phyloP scores from a whole-genome alignment of 1,284 basidiomycete species.

The Heterobasidion irregulare region DNA sequence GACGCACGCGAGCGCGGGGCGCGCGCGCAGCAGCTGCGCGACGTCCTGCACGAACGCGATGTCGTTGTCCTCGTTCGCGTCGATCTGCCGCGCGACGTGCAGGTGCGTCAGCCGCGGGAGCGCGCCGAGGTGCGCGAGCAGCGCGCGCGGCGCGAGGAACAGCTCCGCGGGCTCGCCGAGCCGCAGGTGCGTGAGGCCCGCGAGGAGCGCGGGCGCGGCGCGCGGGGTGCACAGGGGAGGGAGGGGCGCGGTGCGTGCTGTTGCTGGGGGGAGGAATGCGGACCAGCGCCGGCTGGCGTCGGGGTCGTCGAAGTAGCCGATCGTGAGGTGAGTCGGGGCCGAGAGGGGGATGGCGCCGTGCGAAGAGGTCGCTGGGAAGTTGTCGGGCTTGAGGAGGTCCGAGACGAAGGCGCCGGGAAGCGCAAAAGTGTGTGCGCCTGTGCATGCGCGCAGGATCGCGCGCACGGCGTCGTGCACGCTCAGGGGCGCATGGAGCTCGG shows the following conservation, averaged over 20 bases:
- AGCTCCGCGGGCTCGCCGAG: constrained; percentile 29
- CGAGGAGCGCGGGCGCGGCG: background rate
- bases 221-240: background rate
- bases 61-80: constrained; percentile 35
- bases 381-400: constrained; percentile 1
- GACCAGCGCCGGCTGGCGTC: background rate
- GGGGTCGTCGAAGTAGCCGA: background rate
- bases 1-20: constrained; percentile 16
- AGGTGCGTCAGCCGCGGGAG: constrained; percentile 30
- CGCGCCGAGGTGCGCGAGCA: constrained; percentile 24
- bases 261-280: background rate
- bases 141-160: constrained; percentile 27
- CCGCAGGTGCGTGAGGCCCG: constrained; percentile 25
- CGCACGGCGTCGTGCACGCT: background rate
- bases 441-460: constrained; percentile 4
- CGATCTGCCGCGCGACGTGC: constrained; percentile 28
- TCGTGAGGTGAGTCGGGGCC: constrained; percentile 5
- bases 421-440: constrained; percentile 3
- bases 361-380: background rate
- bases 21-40: constrained; percentile 18
- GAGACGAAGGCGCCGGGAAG: constrained; percentile 7
- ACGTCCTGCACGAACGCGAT: constrained; percentile 27
- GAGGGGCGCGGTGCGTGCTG: background rate
- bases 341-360: constrained; percentile 1
- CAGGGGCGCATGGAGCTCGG: constrained; percentile 12